These are phyloP conservation scores for Neohortaea acidophila DNA, from an alignment of 495 filamentous ascomycete species.

Conservation along the genomic window DNA sequence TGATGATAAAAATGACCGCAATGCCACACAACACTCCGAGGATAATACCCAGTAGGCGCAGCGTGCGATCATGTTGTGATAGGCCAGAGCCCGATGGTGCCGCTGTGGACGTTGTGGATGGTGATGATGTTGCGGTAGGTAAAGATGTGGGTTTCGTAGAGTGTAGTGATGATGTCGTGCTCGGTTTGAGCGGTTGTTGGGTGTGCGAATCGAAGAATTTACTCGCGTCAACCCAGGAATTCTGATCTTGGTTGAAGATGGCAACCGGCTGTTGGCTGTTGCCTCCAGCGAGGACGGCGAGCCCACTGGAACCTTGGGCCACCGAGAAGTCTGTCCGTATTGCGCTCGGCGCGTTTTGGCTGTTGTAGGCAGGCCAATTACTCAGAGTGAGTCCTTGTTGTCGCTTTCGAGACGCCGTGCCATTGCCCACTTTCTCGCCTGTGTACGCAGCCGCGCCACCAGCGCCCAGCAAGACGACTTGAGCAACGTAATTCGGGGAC, in stretches of 20 bases:
- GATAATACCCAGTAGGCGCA: slow-evolving; percentile 60
- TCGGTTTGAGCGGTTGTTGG: slow-evolving; percentile 18
- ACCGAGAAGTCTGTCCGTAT: slow-evolving; percentile 44
- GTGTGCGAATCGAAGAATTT: slow-evolving; percentile 40
- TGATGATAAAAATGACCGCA: slow-evolving; percentile 48
- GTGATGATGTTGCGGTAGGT: too few species aligned
- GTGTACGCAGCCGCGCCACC: slow-evolving; percentile 29
- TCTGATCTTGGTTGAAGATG: slow-evolving; percentile 67
- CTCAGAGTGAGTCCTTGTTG: slow-evolving; percentile 36
- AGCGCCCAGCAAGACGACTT: slow-evolving; percentile 43
- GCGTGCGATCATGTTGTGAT: slow-evolving; percentile 26
- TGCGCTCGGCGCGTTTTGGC: slow-evolving; percentile 47
- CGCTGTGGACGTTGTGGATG: slow-evolving; percentile 29
- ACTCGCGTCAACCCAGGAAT: slow-evolving; percentile 68
- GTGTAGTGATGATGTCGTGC: slow-evolving; percentile 21
- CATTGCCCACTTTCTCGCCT: slow-evolving; percentile 25
- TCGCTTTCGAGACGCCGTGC: slow-evolving; percentile 24
- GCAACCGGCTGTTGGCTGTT: slow-evolving; percentile 46
- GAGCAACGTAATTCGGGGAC: slow-evolving; percentile 63
- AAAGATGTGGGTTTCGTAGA: slow-evolving; percentile 25
- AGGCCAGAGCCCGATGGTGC: slow-evolving; percentile 12
- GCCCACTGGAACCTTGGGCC: slow-evolving; percentile 39
- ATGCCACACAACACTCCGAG: slow-evolving; percentile 64
- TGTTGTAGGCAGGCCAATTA: slow-evolving; percentile 71
- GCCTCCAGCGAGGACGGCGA: slow-evolving; percentile 69